These are phyloP conservation scores for bread wheat (Triticum aestivum) DNA, from an alignment of 176 grass and related monocot genomes.

Conservation along the genomic window IWGSC_CS_RefSeq_v2.1 NC_057811.1:15181903-15182402, in stretches of 20 bases:
- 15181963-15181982: background rate
- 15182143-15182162: background rate
- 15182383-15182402: background rate
- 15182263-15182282: background rate
- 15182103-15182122: background rate
- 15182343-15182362: background rate
- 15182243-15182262: background rate
- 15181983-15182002: background rate
- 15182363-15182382: background rate
- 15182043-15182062: background rate
- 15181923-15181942: constrained; percentile 26
- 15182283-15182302: constrained; percentile 1
- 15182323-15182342: background rate
- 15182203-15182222: background rate
- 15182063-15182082: constrained; percentile 43
- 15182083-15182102: constrained; percentile 33
- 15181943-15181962: constrained; percentile 32
- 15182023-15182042: constrained; percentile 45
- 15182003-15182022: constrained; percentile 36
- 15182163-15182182: background rate
- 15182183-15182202: background rate
- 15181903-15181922: constrained; percentile 56
- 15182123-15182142: background rate
- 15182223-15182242: background rate
- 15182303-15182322: background rate